These are phyloP conservation scores for Chlamydomonas incerta DNA, from an alignment of 139 green algal genomes.

Conservation along the genomic window DNA sequence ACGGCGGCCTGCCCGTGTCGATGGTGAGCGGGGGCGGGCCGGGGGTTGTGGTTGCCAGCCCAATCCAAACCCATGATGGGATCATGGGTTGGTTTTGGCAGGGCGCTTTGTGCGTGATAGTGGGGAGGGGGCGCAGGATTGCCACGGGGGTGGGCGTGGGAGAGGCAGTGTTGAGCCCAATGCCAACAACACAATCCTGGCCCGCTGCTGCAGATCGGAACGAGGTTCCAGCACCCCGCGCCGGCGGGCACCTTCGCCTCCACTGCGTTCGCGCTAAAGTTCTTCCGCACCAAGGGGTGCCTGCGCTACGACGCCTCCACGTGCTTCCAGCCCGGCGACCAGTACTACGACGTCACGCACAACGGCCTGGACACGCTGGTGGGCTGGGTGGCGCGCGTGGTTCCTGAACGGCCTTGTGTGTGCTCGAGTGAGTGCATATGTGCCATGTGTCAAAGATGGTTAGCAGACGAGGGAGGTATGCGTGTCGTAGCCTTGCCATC, in stretches of 20 bases:
- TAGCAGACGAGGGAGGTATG: too few relatives aligned
- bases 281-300: slow-evolving; percentile 30
- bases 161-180: too few relatives aligned
- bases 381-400: background rate
- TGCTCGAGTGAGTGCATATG: too few relatives aligned
- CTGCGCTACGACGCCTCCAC: background rate
- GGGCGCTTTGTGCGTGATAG: too few relatives aligned
- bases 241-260: slow-evolving; percentile 21
- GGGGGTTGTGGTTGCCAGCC: too few relatives aligned
- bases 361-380: background rate
- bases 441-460: too few relatives aligned
- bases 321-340: background rate
- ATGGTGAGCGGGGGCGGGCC: background rate
- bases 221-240: background rate
- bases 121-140: too few relatives aligned
- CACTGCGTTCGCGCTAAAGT: slow-evolving; percentile 12
- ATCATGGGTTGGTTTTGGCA: too few relatives aligned
- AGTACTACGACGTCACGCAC: slow-evolving; percentile 23
- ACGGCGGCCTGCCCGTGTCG: slow-evolving; percentile 8
- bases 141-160: too few relatives aligned
- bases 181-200: too few relatives aligned
- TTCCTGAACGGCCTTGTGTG: background rate
- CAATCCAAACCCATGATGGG: too few relatives aligned
- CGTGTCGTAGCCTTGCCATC: background rate
- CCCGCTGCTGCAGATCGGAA: background rate